Base-by-base conservation (phyloP, 2,329 filamentous ascomycete genomes). In the Fusarium aywerte region DNA sequence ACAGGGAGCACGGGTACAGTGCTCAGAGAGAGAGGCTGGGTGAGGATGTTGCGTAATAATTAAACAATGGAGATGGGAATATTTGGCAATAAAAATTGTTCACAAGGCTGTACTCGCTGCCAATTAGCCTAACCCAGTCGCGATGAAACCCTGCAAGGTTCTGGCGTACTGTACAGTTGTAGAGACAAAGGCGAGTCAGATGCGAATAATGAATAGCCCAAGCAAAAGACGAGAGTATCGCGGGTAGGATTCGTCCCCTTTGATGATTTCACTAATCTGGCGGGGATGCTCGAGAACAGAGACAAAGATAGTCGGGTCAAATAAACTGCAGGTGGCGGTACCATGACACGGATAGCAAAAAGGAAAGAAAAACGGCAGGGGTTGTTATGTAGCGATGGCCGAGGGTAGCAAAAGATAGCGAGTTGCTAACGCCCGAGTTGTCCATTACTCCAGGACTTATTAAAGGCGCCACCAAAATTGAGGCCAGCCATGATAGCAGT, bases 21-120 rank as follows among this genome's bases (percentile, higher is more conserved):
- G 53, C 38, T 50, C 36, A 55, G 48, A 56, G 49, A 59, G 36
- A 55, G 57, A 57, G 40, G 61, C 52, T 58, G 52, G 62, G 45
- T 43, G 49, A 44, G 51, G 65, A 53, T 62, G 36, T 59, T 58
- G 65, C 23, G 59, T 45, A 68, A 68, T 62, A 44, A 65, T 65
- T 54, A 42, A 66, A 68, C 56, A 62, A 59, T 63, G 68, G 63
- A 45, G 56, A 62, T 61, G 63, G 66, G 65, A 68, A 69, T 67
- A 57, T 53, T 58, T 39, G 44, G 54, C 65, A 50, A 18, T 15
- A 6, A 49, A 21, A 60, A 62, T 47, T 35, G 53, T 53, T 45
- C 58, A 56, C 48, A 65, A 54, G 54, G 62, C 62, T 65, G 62
- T 42, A 39, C 62, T 65, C 43, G 60, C 62, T 65, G 47, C 42